Base-by-base conservation (phyloP, 2,329 filamentous ascomycete genomes). In the Paramyrothecium sp. region DNA sequence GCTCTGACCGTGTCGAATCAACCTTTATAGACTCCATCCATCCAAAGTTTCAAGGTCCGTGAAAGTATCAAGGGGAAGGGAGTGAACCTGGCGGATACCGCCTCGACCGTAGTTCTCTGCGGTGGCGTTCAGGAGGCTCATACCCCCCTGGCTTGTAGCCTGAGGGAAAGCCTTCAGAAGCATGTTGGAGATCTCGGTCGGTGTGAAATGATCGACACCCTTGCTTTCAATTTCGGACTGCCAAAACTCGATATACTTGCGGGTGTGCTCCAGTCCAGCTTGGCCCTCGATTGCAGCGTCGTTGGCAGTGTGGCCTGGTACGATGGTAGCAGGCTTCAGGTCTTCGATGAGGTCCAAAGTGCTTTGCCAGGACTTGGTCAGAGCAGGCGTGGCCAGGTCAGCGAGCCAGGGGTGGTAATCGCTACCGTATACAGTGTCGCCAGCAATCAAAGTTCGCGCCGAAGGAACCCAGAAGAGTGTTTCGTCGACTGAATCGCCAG, bases 381-480 rank as follows among this genome's bases (percentile, higher is more conserved):
- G 38, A 13, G 53, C 41, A 3, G 54, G 38, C 1, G 59, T 34
- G 4, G 57, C 22, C 19, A 61, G 55, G 26, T 61, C 59, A 1
- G 59, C 57, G 10, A 61, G 54, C 57, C 57, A 61, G 8, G 58
- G 34, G 19, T 61, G 58, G 50, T 57, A 53, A 3, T 51, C 53
- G 8, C 54, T 53, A 12, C 59, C 55, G 21, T 61, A 61, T 7
- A 60, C 55, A 13, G 54, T 20, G 41, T 61, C 59, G 2, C 59
- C 59, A 5, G 59, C 57, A 47, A 61, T 60, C 19, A 61, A 10
- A 5, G 59, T 60, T 19, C 48, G 51, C 2, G 59, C 54, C 2
- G 57, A 57, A 3, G 59, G 59, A 12, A 61, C 59, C 57, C 59
- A 61, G 46, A 61, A 61, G 11, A 61, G 19, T 17, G 56, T 60